Conservation (phyloP, 2,329 filamentous ascomycete genomes). For the Fusarium circinatum region DNA sequence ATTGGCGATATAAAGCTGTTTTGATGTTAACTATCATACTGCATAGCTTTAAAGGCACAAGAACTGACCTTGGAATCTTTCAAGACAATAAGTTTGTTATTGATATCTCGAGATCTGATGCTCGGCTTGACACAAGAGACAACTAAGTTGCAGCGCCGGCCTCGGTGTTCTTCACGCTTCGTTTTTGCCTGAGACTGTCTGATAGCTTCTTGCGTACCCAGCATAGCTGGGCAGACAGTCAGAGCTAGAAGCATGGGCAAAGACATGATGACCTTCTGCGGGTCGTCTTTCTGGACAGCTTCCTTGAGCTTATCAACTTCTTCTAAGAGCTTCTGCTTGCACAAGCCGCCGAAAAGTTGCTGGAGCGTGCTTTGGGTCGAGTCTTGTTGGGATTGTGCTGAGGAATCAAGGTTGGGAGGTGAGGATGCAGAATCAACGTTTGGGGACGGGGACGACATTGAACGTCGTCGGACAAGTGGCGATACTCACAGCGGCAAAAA, state of each 20-base stretch:
- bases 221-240: slow-evolving; percentile 51
- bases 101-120: slow-evolving; percentile 54
- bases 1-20: slow-evolving; percentile 46
- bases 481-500: slow-evolving; percentile 26
- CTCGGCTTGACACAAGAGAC: slow-evolving; percentile 60
- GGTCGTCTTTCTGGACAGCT: slow-evolving; percentile 41
- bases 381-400: slow-evolving; percentile 21
- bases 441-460: slow-evolving; percentile 38
- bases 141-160: slow-evolving; percentile 59
- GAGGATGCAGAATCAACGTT: slow-evolving; percentile 21
- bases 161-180: slow-evolving; percentile 58
- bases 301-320: slow-evolving; percentile 44
- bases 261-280: slow-evolving; percentile 43
- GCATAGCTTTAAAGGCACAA: neutral
- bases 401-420: slow-evolving; percentile 10
- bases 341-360: slow-evolving; percentile 37
- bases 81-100: slow-evolving; percentile 57
- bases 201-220: slow-evolving; percentile 59
- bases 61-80: slow-evolving; percentile 52
- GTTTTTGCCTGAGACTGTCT: slow-evolving; percentile 58
- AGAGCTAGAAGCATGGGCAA: slow-evolving; percentile 45
- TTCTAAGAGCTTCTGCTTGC: slow-evolving; percentile 40
- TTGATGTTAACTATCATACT: neutral
- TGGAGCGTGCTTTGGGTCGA: slow-evolving; percentile 32
- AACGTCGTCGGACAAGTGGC: slow-evolving; percentile 23